Percentiles rank a stretch among this genome's conserved stretches.
These are phyloP conservation scores for Neurospora crassa DNA, from an alignment of 2,329 filamentous ascomycete species.

Conservation along the genomic window DNA sequence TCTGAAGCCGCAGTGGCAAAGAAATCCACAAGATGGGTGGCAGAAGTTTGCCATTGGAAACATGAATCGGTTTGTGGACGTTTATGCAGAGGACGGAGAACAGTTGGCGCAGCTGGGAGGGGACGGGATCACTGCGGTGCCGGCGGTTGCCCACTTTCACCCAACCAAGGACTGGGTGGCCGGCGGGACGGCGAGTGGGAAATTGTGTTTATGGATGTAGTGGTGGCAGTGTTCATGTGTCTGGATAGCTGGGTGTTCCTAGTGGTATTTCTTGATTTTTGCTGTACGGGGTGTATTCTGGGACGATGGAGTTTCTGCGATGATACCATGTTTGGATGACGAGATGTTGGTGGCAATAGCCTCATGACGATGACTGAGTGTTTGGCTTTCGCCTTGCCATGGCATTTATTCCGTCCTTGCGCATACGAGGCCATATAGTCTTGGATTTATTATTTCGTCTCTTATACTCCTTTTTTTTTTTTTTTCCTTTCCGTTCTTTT, in stretches of 20 bases:
- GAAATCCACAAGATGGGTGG: conserved; percentile 63
- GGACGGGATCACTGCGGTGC: conserved; percentile 88
- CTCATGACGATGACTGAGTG: too few species aligned
- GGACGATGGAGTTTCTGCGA: not conserved
- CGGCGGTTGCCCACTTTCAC: conserved; percentile 86
- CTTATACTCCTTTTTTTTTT: too few species aligned
- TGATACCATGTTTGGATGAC: not conserved
- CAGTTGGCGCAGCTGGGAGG: conserved; percentile 83
- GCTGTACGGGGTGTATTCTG: not conserved
- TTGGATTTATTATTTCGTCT: not conserved
- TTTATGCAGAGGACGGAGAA: conserved; percentile 73
- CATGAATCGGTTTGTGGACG: conserved; percentile 94
- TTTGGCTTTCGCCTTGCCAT: not conserved
- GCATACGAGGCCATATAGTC: too few species aligned
- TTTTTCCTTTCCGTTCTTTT: not conserved
- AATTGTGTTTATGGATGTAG: conserved; percentile 82
- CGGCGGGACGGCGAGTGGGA: conserved; percentile 83
- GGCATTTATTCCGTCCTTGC: not conserved
- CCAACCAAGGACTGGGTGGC: conserved; percentile 84
- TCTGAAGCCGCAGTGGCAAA: conserved; percentile 79
- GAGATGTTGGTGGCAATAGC: not conserved
- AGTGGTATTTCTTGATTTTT: too few species aligned
- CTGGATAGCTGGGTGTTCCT: not conserved
- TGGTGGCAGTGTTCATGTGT: not conserved
- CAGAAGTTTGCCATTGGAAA: conserved; percentile 90